Percentiles rank a stretch among this genome's conserved stretches.
Evolutionary conservation across 75 land plant species (phyloP).

Genomic region (Azolla pinnata): DNA sequence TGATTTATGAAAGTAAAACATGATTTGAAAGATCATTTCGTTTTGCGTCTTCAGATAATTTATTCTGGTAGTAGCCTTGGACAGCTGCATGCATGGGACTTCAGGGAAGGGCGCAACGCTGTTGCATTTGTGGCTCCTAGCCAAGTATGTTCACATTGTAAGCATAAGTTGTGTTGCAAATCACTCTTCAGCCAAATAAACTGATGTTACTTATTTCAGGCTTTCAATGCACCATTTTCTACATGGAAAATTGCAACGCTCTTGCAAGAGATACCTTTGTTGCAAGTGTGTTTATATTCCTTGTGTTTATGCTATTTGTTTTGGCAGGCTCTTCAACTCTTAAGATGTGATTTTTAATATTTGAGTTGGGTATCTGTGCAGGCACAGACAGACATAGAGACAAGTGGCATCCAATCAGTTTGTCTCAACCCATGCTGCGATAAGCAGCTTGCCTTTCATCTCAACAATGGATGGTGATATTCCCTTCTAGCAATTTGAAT

Average conservation of each 20-base stretch:
- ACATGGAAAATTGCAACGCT: slow-evolving; percentile 16
- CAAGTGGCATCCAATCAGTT: slow-evolving; percentile 22
- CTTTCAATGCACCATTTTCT: slow-evolving; percentile 22
- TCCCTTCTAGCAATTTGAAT: not conserved
- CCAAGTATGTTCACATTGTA: slow-evolving; percentile 7
- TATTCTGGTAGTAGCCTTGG: slow-evolving; percentile 22
- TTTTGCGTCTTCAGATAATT: too few relatives aligned
- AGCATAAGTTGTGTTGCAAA: not conserved
- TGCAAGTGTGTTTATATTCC: slow-evolving; percentile 2
- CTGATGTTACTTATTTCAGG: not conserved
- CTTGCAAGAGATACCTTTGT: slow-evolving; percentile 11
- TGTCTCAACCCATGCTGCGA: slow-evolving; percentile 20
- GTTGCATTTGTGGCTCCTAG: slow-evolving; percentile 25
- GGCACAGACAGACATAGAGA: slow-evolving; percentile 19
- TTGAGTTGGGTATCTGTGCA: slow-evolving; percentile 7
- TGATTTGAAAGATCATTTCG: too few relatives aligned
- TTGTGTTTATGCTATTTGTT: not conserved
- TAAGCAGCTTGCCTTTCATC: slow-evolving; percentile 29
- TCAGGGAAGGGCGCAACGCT: slow-evolving; percentile 20
- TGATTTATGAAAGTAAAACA: too few relatives aligned
- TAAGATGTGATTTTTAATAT: not conserved
- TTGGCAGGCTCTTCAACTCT: too few relatives aligned
- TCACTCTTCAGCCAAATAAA: not conserved
- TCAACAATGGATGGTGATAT: slow-evolving; percentile 25
- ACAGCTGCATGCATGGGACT: slow-evolving; percentile 16